Percentiles rank a stretch among this genome's conserved stretches.
phyloP scores from a whole-genome alignment of 108 stramenopile genomes.

The Skeletonema potamos region DNA sequence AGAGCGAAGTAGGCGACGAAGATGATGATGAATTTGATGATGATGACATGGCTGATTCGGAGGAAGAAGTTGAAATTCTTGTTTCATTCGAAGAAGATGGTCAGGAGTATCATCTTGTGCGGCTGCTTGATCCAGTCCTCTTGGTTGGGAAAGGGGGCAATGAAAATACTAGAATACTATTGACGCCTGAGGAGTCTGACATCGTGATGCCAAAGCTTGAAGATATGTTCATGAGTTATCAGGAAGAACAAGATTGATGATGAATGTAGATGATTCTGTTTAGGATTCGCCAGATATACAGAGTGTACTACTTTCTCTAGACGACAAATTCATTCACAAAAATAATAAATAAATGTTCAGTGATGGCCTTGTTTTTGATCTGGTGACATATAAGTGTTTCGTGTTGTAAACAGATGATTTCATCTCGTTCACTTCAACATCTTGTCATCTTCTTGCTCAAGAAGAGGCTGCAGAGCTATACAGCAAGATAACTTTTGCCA shows the following conservation, averaged over 20 bases:
- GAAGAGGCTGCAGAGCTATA: too few relatives aligned
- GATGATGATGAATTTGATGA: conserved; percentile 63
- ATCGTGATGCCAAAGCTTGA: conserved; percentile 82
- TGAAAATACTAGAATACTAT: conserved; percentile 61
- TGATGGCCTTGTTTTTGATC: background rate
- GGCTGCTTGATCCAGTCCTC: conserved; percentile 82
- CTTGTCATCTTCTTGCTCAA: too few relatives aligned
- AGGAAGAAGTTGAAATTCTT: conserved; percentile 85
- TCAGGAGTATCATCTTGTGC: conserved; percentile 74
- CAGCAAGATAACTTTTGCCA: too few relatives aligned
- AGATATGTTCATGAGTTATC: conserved; percentile 65
- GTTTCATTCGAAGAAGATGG: conserved; percentile 80
- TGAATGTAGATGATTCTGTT: background rate
- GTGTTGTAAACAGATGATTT: too few relatives aligned
- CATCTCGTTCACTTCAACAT: too few relatives aligned
- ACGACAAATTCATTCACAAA: background rate
- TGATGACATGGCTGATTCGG: conserved; percentile 54
- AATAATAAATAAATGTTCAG: background rate
- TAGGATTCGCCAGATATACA: background rate
- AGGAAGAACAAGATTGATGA: conserved; percentile 48
- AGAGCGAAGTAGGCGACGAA: conserved; percentile 46
- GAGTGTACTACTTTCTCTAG: background rate
- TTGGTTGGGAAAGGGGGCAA: conserved; percentile 81
- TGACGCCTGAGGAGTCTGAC: conserved; percentile 83
- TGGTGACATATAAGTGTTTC: background rate